phyloP scores from a whole-genome alignment of 345 rosid genomes.

The Citropsis articulata region DNA sequence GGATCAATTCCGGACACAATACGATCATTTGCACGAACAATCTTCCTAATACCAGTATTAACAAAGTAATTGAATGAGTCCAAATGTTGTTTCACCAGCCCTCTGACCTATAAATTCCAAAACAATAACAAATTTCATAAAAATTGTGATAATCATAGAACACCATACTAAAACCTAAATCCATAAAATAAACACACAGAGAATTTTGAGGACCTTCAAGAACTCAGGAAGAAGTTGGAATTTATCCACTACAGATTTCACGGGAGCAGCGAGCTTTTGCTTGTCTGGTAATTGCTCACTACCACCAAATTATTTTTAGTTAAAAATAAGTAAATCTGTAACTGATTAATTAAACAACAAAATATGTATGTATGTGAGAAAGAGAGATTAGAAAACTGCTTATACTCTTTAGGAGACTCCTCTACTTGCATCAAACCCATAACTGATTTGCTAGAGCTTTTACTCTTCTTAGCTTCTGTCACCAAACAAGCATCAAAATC shows the following conservation, averaged over 20 bases:
- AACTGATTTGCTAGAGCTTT: background rate
- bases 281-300: slow-evolving; percentile 30
- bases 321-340: background rate
- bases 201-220: slow-evolving; percentile 41
- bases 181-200: background rate
- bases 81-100: slow-evolving; percentile 91
- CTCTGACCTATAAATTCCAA: slow-evolving; percentile 55
- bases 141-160: background rate
- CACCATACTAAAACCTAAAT: background rate
- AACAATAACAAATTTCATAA: background rate
- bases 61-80: slow-evolving; percentile 88
- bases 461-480: background rate
- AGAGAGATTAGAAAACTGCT: background rate
- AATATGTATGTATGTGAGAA: background rate
- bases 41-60: slow-evolving; percentile 73
- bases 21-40: slow-evolving; percentile 69
- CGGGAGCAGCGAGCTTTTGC: slow-evolving; percentile 42
- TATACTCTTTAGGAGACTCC: background rate
- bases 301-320: slow-evolving; percentile 2
- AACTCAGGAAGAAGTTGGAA: slow-evolving; percentile 68
- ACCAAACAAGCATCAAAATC: background rate
- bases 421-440: slow-evolving; percentile 3
- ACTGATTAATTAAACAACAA: background rate
- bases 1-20: slow-evolving; percentile 53
- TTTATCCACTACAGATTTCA: slow-evolving; percentile 55